A percentile compares a stretch with the other conserved stretches of the same genome.
phyloP scores from a whole-genome alignment of 1,284 basidiomycete species.

The Marasmius fiardii region DNA sequence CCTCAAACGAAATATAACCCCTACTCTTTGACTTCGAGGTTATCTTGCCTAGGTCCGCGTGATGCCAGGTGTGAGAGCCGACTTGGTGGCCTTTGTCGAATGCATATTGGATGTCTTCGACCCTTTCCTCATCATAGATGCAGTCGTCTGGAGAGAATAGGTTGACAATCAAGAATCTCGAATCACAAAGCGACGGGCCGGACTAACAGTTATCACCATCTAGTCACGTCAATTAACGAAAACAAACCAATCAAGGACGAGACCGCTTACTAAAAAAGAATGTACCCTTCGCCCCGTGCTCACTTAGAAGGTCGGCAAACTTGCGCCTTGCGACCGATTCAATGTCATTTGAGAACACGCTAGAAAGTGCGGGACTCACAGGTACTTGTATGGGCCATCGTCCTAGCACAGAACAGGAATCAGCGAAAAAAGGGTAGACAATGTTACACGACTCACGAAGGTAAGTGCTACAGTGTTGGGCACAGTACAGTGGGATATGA shows the following conservation, averaged over 20 bases:
- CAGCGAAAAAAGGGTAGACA: not conserved
- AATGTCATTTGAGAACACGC: not conserved
- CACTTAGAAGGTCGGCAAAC: not conserved
- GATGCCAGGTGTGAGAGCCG: constrained; percentile 21
- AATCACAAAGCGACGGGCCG: not conserved
- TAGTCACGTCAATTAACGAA: not conserved
- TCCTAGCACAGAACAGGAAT: not conserved
- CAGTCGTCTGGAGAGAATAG: constrained; percentile 17
- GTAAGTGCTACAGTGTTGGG: not conserved
- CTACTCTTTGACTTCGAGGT: not conserved
- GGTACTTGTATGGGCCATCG: not conserved
- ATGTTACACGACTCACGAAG: not conserved
- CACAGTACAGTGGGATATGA: not conserved
- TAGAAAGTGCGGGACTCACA: not conserved
- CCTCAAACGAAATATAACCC: not conserved
- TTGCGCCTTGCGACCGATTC: not conserved
- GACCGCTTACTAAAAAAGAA: not conserved
- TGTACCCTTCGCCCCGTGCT: not conserved
- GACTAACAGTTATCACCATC: not conserved
- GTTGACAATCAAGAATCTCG: not conserved
- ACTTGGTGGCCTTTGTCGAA: constrained; percentile 18
- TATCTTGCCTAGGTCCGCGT: constrained; percentile 7
- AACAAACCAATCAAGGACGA: not conserved
- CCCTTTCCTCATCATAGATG: constrained; percentile 21
- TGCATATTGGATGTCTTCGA: constrained; percentile 18